Evolutionary conservation across 2,329 filamentous ascomycete species (phyloP), one percentile per base, ranked within the genome.

Genomic region (Trichoderma arundinaceum): DNA sequence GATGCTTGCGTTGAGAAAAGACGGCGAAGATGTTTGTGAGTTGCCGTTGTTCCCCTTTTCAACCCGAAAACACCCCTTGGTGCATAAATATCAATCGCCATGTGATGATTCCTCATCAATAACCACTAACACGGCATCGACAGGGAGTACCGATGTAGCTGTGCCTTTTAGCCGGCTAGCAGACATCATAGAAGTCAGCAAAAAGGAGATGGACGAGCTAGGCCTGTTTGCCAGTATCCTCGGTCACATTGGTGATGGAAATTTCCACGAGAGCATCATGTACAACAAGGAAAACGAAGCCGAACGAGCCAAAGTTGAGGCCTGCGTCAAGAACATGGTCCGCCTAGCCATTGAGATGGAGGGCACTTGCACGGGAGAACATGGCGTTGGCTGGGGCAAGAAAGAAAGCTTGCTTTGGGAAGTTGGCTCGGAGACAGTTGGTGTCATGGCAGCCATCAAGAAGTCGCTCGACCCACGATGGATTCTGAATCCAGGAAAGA

Each of bases 251-350:
- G 94, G 94, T 12, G 94, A 97, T 74, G 94, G 94, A 43, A 97
- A 97, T 77, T 97, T 97, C 80, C 94, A 97, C 76, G 90, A 94
- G 75, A 92, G 90, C 74, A 95, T 97, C 78, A 90, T 97, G 79
- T 97, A 96, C 76, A 87, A 95, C 77, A 85, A 86, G 32, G 84
- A 82, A 28, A 83, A 93, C 64, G 83, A 86, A 3, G 86, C 83
- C 32, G 91, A 97, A 77, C 85, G 85, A 64, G 88, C 84, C 48
- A 91, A 90, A 70, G 92, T 95, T 1, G 91, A 95, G 75, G 84
- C 83, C 63, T 92, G 92, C 69, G 92, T 97, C 53, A 88, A 94
- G 74, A 90, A 92, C 71, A 97, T 97, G 93, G 92, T 97, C 19
- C 86, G 90, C 70, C 86, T 92, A n/a, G 94, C 93, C 2, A 78